Conservation (phyloP, 495 filamentous ascomycete species). For the Xylaria flabelliformis region DNA sequence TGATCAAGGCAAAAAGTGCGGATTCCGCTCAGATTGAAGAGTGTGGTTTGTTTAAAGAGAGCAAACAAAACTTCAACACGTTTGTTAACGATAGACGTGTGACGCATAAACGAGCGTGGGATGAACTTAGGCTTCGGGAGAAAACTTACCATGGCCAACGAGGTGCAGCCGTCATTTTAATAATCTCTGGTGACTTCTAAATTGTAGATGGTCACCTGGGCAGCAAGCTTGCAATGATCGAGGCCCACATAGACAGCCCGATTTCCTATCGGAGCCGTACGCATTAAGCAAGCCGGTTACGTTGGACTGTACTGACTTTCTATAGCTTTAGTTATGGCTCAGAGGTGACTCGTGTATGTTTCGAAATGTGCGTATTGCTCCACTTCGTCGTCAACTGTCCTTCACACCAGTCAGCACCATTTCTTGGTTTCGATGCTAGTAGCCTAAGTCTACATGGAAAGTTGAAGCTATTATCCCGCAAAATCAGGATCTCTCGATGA, state of each 20-base stretch:
- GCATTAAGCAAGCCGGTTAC: neutral
- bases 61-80: neutral
- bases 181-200: neutral
- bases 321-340: neutral
- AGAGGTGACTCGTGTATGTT: constrained; percentile 15
- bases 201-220: neutral
- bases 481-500: neutral
- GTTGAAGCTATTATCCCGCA: neutral
- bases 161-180: neutral
- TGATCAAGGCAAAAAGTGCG: neutral
- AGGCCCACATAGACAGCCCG: neutral
- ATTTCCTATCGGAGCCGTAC: neutral
- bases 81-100: neutral
- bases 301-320: neutral
- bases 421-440: neutral
- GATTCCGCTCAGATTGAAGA: neutral
- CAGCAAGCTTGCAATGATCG: neutral
- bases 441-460: neutral
- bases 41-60: neutral
- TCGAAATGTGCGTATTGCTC: neutral
- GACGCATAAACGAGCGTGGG: constrained; percentile 4
- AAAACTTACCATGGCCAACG: neutral
- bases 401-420: neutral
- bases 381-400: neutral
- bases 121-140: neutral